Conservation (phyloP, 148 eudicot genomes). For the Rhododendron henanense region DNA sequence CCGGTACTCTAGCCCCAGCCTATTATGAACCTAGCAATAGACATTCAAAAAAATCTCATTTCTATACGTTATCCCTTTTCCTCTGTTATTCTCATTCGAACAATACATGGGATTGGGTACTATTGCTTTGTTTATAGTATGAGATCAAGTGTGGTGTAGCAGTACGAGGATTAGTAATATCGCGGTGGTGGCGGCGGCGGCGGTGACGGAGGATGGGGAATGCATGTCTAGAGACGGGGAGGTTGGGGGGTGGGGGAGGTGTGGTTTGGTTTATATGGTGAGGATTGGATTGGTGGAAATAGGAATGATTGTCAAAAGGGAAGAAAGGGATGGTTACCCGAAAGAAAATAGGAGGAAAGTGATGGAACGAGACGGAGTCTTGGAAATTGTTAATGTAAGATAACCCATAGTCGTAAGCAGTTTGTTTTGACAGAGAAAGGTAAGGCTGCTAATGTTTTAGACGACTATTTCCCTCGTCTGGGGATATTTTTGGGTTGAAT, state of each 20-base stretch:
- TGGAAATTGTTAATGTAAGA: no score
- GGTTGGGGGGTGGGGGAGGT: background rate
- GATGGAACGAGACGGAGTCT: background rate
- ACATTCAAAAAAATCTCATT: no score
- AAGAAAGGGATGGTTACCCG: background rate
- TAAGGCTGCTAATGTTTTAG: background rate
- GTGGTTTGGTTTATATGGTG: background rate
- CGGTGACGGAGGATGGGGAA: background rate
- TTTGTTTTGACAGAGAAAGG: background rate
- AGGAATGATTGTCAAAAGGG: background rate
- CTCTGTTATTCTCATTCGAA: no score
- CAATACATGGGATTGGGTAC: no score
- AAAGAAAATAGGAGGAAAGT: background rate
- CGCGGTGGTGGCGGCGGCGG: background rate
- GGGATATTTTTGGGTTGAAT: no score
- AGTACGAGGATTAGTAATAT: background rate
- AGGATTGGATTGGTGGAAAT: background rate
- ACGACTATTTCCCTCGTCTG: no score
- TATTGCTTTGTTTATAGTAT: no score
- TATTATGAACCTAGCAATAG: no score
- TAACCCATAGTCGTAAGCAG: no score
- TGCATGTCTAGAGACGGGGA: background rate
- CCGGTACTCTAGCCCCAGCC: no score
- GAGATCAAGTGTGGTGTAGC: background rate
- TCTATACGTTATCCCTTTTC: no score